Evolutionary conservation across 2,329 filamentous ascomycete genomes (phyloP), one percentile per base, ranked within the genome.

Genomic region (Xylariomycetidae sp.): DNA sequence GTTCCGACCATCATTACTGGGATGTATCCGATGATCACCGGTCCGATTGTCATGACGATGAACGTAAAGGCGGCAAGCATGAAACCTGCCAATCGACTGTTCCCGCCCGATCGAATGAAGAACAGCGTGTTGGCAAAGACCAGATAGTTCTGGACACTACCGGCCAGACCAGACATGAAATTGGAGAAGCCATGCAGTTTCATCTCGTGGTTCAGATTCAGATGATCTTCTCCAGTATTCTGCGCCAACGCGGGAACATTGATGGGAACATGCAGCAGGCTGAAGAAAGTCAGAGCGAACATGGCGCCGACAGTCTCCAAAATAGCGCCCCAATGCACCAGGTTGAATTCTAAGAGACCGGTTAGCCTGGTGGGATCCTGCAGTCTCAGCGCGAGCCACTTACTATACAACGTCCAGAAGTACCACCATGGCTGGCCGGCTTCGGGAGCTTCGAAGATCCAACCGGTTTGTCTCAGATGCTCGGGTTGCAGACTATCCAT

Each of bases 81-180:
- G 17, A 89, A 72, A 3, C 92, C 92, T 7, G 89, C 92, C 27
- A 94, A 65, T 30, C 92, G 80, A 49, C 79, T 89, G 54, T 93
- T 79, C 14, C 90, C 92, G 12, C 92, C 92, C 29, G 88, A 94
- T 17, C 85, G 79, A 56, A 96, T 94, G 60, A 98, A 96, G 36
- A 98, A 79, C n/a, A 95, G 76, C 43, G 88, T 95, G 56, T 98
- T 98, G 38, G 90, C 90, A 52, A 96, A 98, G 1, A 98, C 92
- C 2, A 98, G 74, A 53, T 98, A 98, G 58, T 98, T 98, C 60
- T 93, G 74, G 38, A 98, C 93, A 53, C 89, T 95, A 10, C 92
- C 92, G 10, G 77, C 68, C 42, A 82, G 76, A 3, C 92, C 92
- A 7, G 90, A 96, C 9, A 96, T 49, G 13, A 89, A 82, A 60